These are phyloP conservation scores for apple (Malus domestica) DNA, from an alignment of 306 rosid species.

Conservation along the genomic window DNA sequence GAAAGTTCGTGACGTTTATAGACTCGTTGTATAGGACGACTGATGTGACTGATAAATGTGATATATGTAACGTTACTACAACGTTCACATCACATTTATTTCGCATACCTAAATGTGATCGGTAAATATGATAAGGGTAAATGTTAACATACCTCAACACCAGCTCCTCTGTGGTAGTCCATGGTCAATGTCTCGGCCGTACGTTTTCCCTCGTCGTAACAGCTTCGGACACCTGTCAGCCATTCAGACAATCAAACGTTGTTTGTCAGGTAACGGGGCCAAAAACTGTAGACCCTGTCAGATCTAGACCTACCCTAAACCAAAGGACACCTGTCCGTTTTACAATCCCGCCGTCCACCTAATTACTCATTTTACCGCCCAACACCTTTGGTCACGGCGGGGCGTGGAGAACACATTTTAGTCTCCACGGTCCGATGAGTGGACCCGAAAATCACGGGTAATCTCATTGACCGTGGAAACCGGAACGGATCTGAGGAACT, in stretches of 20 bases:
- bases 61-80: not conserved
- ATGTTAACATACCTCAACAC: constrained; percentile 46
- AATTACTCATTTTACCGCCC: not conserved
- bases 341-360: not conserved
- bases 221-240: constrained; percentile 92
- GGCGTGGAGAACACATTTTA: not conserved
- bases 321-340: not conserved
- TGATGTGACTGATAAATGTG: not conserved
- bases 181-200: constrained; percentile 98
- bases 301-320: not conserved
- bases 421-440: constrained; percentile 8
- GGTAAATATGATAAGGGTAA: not conserved
- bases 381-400: not conserved
- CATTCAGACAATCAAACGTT: constrained; percentile 7
- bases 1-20: not conserved
- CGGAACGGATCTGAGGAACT: constrained; percentile 7
- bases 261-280: constrained; percentile 8
- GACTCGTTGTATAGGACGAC: not conserved
- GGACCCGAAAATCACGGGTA: constrained; percentile 46
- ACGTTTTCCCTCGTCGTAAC: constrained; percentile 98
- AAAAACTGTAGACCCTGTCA: not conserved
- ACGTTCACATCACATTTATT: not conserved
- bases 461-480: constrained; percentile 9
- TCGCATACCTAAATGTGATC: no score
- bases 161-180: constrained; percentile 97